Base-by-base conservation (phyloP, 805 yeast species). In the Candida gorgasii region DNA sequence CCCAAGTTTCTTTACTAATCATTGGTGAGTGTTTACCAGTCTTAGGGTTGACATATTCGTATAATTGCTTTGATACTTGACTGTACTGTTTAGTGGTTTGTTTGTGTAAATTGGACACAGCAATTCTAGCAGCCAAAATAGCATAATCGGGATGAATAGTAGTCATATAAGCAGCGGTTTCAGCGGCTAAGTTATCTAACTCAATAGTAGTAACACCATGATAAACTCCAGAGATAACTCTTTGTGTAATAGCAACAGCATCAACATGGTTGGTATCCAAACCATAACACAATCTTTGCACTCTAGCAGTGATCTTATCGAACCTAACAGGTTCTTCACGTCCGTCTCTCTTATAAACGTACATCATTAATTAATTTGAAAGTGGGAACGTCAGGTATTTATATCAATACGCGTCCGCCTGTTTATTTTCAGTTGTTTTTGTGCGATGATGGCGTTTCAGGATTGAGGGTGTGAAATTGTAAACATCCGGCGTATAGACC, bases 141-240 rank as follows among this genome's bases (percentile, higher is more conserved):
- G 97, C 97, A 57, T 92, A 90, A 69, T 93, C 98, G n/a, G 98
- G 98, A 65, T 92, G 98, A 49, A 87, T 79, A 9, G 98, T 92
- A 45, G 97, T 89, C 97, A 93, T 88, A 61, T 85, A 86, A 32
- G 98, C 98, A 44, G 97, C 95, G 27, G 97, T 89, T 68, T 93
- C 99, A 33, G 98, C 97, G 37, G 98, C 90, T 52, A 70, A 68
- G 54, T 70, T 69, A 51, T 70, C 76, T 49, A 70, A 65, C 48
- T 93, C 97, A 47, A 85, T 78, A 42, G 98, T 93, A 58, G 92
- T 89, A 40, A 93, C 99, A 58, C 98, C 98, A 59, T 89, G 95
- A 65, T 92, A 93, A 43, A 93, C 97, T 63, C 99, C 99, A 11
- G 93, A 79, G 49, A 89, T 90, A 55, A 92, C 95, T 61, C 95